phyloP scores from a whole-genome alignment of 1,284 basidiomycete species.

The Cerrena zonata region DNA sequence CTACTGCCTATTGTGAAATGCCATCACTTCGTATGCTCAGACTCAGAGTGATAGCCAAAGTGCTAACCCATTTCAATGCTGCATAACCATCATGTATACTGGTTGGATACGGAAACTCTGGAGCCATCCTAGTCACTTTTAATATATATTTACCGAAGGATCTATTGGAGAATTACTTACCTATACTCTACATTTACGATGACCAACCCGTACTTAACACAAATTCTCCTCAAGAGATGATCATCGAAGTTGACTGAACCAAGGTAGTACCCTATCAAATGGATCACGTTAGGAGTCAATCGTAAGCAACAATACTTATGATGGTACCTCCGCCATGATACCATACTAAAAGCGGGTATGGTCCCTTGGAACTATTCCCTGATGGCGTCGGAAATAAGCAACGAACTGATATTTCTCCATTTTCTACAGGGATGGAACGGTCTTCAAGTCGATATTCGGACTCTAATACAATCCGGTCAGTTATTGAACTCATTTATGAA shows the following conservation, averaged over 20 bases:
- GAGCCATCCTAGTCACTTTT: slow-evolving; percentile 26
- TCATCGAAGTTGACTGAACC: slow-evolving; percentile 13
- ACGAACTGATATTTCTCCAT: background rate
- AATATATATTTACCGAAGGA: background rate
- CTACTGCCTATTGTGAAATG: background rate
- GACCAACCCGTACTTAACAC: slow-evolving; percentile 14
- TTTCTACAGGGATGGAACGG: background rate
- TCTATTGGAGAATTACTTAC: slow-evolving; percentile 1
- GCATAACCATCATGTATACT: slow-evolving; percentile 33
- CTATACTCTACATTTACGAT: slow-evolving; percentile 20
- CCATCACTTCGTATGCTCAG: too few species aligned
- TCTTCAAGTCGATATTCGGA: background rate
- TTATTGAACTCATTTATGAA: background rate
- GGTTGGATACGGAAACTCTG: slow-evolving; percentile 35
- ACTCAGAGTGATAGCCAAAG: background rate
- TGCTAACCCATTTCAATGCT: slow-evolving; percentile 28
- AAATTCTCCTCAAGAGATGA: slow-evolving; percentile 5
- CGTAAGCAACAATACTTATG: too few species aligned
- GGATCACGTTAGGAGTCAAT: too few species aligned
- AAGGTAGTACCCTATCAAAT: slow-evolving; percentile 12
- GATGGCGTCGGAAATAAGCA: background rate
- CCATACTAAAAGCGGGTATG: background rate
- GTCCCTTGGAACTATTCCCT: too few species aligned
- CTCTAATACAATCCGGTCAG: background rate
- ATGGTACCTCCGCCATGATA: background rate